These are phyloP conservation scores for Breviolum minutum DNA, from an alignment of 73 alveolate species.

Conservation along the genomic window DNA sequence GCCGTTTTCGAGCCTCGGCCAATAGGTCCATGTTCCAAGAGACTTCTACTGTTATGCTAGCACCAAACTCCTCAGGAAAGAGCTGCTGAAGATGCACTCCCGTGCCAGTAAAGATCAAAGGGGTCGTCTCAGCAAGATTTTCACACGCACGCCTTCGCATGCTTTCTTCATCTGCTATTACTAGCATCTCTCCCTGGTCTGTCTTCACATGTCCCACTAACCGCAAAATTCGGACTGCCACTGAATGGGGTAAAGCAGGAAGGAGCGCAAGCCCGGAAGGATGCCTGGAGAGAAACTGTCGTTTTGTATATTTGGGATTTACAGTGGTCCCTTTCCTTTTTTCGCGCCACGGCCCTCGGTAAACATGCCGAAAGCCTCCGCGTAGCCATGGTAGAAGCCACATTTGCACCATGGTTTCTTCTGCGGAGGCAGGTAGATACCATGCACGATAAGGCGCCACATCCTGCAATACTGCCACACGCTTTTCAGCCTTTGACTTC, in stretches of 20 bases:
- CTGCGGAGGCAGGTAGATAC: neutral
- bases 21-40: neutral
- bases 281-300: neutral
- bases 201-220: neutral
- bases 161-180: neutral
- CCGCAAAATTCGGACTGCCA: neutral
- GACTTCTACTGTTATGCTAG: neutral
- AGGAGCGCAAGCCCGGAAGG: neutral
- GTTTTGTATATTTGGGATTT: neutral
- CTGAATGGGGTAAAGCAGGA: conserved; percentile 7
- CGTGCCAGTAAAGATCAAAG: neutral
- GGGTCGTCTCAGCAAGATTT: neutral
- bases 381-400: conserved; percentile 9
- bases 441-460: neutral
- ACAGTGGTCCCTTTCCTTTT: neutral
- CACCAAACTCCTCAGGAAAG: conserved; percentile 16
- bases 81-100: neutral
- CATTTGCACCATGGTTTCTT: conserved; percentile 7
- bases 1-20: conserved; percentile 14
- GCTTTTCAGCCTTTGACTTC: neutral
- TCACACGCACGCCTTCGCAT: neutral
- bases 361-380: conserved; percentile 16
- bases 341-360: conserved; percentile 13
- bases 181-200: neutral
- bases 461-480: conserved; percentile 19